phyloP scores from a whole-genome alignment of 805 yeast genomes.

The Candida hispaniensis region DNA sequence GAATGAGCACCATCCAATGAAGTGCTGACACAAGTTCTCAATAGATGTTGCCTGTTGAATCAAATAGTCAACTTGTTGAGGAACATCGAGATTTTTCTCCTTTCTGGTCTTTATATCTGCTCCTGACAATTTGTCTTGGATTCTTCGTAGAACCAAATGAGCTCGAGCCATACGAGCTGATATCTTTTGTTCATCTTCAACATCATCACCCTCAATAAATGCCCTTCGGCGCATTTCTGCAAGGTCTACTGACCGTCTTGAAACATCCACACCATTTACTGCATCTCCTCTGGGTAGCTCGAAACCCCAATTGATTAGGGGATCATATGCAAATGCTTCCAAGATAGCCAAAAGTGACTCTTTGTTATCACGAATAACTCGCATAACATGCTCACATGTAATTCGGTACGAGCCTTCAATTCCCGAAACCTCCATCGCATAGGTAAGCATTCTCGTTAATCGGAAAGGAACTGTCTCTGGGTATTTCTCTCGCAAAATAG shows the following conservation, averaged over 20 bases:
- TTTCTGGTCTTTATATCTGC: conserved; percentile 70
- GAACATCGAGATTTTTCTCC: conserved; percentile 55
- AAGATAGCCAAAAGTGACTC: conserved; percentile 96
- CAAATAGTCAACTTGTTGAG: conserved; percentile 84
- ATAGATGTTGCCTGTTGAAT: conserved; percentile 95
- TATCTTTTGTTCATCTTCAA: conserved; percentile 56
- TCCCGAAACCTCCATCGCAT: conserved; percentile 98
- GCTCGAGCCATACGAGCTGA: conserved; percentile 84
- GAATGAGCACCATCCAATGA: conserved; percentile 98
- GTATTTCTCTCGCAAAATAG: conserved; percentile 87
- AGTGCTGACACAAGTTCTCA: conserved; percentile 92
- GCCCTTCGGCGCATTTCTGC: conserved; percentile 23
- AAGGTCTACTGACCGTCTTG: conserved; percentile 9
- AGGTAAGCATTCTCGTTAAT: conserved; percentile 89
- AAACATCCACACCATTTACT: neutral
- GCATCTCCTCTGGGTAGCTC: conserved; percentile 50
- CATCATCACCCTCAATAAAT: conserved; percentile 52
- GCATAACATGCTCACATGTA: conserved; percentile 95
- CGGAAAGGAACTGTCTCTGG: conserved; percentile 98
- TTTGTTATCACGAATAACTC: conserved; percentile 82
- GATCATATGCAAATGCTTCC: conserved; percentile 98
- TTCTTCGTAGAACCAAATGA: conserved; percentile 75
- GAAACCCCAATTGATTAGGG: conserved; percentile 97
- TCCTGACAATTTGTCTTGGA: conserved; percentile 86
- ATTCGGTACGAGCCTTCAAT: conserved; percentile 95